phyloP scores from a whole-genome alignment of 2,329 filamentous ascomycete species.

The Apiospora pterosperma region DNA sequence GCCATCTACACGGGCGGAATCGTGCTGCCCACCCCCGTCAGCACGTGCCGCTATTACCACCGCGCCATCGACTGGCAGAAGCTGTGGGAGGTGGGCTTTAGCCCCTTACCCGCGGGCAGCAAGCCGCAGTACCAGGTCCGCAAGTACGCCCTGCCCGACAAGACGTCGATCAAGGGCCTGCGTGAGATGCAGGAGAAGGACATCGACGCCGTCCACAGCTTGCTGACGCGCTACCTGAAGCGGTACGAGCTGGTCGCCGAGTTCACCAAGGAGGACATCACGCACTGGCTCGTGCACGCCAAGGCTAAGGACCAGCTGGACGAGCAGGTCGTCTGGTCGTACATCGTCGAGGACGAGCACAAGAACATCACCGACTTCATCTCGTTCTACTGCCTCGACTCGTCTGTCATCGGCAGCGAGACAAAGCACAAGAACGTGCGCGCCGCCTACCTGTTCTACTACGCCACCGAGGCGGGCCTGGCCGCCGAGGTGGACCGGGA shows the following conservation, averaged over 20 bases:
- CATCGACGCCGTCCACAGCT: slow-evolving; percentile 67
- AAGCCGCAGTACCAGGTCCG: slow-evolving; percentile 82
- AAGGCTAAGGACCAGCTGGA: slow-evolving; percentile 47
- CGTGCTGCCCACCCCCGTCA: slow-evolving; percentile 85
- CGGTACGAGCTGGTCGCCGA: slow-evolving; percentile 83
- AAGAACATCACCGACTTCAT: slow-evolving; percentile 93
- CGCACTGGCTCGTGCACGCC: slow-evolving; percentile 82
- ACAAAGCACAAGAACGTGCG: slow-evolving; percentile 72
- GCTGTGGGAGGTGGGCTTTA: slow-evolving; percentile 92
- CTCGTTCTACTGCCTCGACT: slow-evolving; percentile 94
- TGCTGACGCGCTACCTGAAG: slow-evolving; percentile 74
- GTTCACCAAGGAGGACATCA: slow-evolving; percentile 75
- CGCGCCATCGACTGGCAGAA: slow-evolving; percentile 94
- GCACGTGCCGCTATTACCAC: slow-evolving; percentile 94
- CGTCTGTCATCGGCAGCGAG: slow-evolving; percentile 80
- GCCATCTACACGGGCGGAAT: slow-evolving; percentile 89
- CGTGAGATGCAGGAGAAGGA: slow-evolving; percentile 79
- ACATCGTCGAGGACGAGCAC: slow-evolving; percentile 76
- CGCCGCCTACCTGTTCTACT: slow-evolving; percentile 97
- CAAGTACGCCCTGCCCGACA: slow-evolving; percentile 78
- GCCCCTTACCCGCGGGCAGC: slow-evolving; percentile 76
- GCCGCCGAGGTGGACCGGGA: slow-evolving; percentile 46
- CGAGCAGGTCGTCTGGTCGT: slow-evolving; percentile 89
- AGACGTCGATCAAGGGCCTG: slow-evolving; percentile 70
- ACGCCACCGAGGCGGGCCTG: slow-evolving; percentile 80